These are phyloP conservation scores for Yueomyces sinensis DNA, from an alignment of 805 yeast genomes.

Conservation along the genomic window DNA sequence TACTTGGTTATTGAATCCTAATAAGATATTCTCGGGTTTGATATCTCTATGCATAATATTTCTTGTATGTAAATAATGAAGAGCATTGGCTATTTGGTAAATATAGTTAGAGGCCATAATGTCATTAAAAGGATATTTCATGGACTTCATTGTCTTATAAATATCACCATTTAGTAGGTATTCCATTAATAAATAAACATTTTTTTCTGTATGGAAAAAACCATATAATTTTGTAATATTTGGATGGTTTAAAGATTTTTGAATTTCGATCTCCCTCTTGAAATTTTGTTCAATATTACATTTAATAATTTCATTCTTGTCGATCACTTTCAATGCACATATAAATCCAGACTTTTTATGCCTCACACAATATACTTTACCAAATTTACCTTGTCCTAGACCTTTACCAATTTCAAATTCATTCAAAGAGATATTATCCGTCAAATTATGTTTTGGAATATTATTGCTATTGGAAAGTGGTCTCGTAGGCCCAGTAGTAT, in stretches of 20 bases:
- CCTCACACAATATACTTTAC: constrained; percentile 78
- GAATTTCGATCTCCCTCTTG: constrained; percentile 85
- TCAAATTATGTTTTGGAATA: too few species aligned
- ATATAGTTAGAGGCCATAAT: constrained; percentile 65
- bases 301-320: constrained; percentile 60
- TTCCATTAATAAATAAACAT: constrained; percentile 77
- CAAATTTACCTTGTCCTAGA: constrained; percentile 88
- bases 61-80: constrained; percentile 63
- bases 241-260: constrained; percentile 63
- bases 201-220: constrained; percentile 66
- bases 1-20: constrained; percentile 62
- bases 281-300: constrained; percentile 75
- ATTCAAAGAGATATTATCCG: constrained; percentile 9
- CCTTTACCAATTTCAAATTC: constrained; percentile 83
- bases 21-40: constrained; percentile 83
- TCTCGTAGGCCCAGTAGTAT: too few species aligned
- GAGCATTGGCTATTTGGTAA: constrained; percentile 71
- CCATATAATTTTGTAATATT: constrained; percentile 74
- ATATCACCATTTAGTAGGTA: constrained; percentile 80
- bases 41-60: constrained; percentile 84
- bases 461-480: too few species aligned
- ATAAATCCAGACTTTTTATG: constrained; percentile 66
- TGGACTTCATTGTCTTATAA: constrained; percentile 53
- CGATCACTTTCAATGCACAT: constrained; percentile 88
- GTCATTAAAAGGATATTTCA: constrained; percentile 55